Evolutionary conservation across 2,329 filamentous ascomycete species (phyloP).

Genomic region (Epichloe baconii): DNA sequence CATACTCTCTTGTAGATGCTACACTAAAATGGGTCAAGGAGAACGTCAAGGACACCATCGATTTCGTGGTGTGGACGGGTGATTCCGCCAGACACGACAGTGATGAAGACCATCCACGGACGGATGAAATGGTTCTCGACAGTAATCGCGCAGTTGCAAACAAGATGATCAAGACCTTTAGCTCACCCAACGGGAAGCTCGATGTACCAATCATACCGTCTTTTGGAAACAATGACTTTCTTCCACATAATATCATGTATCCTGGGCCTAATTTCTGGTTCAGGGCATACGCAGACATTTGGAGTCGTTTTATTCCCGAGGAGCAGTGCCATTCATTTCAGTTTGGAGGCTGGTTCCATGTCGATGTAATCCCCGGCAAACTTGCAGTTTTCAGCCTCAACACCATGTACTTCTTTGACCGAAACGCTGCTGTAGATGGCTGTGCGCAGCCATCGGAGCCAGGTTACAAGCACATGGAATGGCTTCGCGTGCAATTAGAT

Average conservation of each 20-base stretch:
- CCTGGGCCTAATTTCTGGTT: constrained; percentile 83
- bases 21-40: constrained; percentile 81
- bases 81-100: constrained; percentile 84
- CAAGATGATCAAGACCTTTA: constrained; percentile 65
- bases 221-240: constrained; percentile 93
- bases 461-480: constrained; percentile 90
- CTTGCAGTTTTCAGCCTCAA: constrained; percentile 90
- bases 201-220: constrained; percentile 75
- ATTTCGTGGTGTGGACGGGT: constrained; percentile 89
- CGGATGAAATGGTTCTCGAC: constrained; percentile 57
- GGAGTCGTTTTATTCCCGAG: constrained; percentile 81
- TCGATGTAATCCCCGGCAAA: constrained; percentile 76
- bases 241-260: constrained; percentile 88
- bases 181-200: constrained; percentile 42
- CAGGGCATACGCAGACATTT: constrained; percentile 61
- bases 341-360: constrained; percentile 87
- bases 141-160: constrained; percentile 65
- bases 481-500: constrained; percentile 80
- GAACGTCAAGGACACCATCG: constrained; percentile 64
- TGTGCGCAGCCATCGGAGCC: constrained; percentile 69
- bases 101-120: constrained; percentile 69
- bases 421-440: constrained; percentile 87
- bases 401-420: constrained; percentile 90
- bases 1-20: constrained; percentile 65
- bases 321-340: constrained; percentile 83